These are phyloP conservation scores for Helichrysum umbraculigerum DNA, from an alignment of 129 eudicot genomes.

Conservation along the genomic window DNA sequence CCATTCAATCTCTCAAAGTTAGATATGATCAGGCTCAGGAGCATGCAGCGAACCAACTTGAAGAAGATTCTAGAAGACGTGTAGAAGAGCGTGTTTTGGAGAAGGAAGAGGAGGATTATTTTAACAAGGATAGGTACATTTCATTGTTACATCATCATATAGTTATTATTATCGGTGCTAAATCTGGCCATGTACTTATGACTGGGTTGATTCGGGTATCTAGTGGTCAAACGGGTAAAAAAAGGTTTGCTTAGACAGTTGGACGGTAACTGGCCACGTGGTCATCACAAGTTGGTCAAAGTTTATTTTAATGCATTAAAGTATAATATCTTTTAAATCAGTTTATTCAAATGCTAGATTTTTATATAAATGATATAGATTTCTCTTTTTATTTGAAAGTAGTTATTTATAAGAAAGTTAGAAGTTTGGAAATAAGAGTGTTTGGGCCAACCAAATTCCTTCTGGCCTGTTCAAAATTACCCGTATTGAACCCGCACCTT, in stretches of 20 bases:
- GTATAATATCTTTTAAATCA: not conserved
- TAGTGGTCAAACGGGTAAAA: not conserved
- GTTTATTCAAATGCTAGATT: not conserved
- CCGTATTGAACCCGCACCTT: not conserved
- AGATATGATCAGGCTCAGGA: constrained; percentile 86
- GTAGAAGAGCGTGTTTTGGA: constrained; percentile 83
- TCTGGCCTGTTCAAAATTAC: constrained; percentile 10
- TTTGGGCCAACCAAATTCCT: not conserved
- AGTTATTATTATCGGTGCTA: not conserved
- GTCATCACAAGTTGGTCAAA: not conserved
- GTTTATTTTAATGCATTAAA: not conserved
- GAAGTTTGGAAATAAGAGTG: not conserved
- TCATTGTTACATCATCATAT: constrained; percentile 5
- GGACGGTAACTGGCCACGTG: not conserved
- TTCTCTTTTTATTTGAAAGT: not conserved
- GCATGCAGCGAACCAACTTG: constrained; percentile 45
- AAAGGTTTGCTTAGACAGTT: too few relatives aligned
- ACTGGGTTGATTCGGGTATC: not conserved
- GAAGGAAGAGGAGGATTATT: constrained; percentile 96
- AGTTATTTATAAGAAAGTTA: not conserved
- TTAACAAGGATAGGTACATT: constrained; percentile 79
- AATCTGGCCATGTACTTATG: not conserved
- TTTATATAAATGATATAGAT: not conserved
- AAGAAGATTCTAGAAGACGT: constrained; percentile 64
- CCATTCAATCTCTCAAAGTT: constrained; percentile 70